Evolutionary conservation across 2,329 filamentous ascomycete genomes (phyloP).

Genomic region (Beauveria scarabaeidicola): DNA sequence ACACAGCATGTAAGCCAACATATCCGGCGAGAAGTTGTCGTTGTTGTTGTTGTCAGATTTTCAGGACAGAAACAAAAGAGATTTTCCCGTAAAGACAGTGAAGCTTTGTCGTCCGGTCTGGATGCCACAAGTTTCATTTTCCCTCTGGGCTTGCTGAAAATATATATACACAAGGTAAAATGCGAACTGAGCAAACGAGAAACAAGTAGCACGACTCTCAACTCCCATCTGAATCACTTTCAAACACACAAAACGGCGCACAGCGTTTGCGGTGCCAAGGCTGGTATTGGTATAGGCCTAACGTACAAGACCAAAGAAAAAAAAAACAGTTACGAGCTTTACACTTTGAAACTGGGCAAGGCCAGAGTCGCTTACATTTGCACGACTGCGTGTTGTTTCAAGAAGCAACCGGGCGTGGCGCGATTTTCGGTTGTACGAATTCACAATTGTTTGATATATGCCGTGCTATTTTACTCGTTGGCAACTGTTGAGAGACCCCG

Average conservation of each 20-base stretch:
- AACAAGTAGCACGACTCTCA: background rate
- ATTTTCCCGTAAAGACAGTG: background rate
- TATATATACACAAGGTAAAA: background rate
- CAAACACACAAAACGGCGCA: background rate
- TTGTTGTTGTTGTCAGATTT: background rate
- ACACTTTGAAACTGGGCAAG: background rate
- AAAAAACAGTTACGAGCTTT: background rate
- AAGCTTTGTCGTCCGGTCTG: background rate
- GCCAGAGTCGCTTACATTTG: background rate
- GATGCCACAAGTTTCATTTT: background rate
- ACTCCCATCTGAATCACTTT: background rate
- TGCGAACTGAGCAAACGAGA: background rate
- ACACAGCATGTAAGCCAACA: background rate
- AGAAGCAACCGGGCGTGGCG: background rate
- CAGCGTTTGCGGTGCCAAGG: background rate
- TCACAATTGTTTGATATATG: slow-evolving; percentile 11
- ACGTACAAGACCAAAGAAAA: background rate
- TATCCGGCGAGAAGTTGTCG: background rate
- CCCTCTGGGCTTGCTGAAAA: background rate
- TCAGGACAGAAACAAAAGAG: background rate
- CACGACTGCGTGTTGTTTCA: background rate
- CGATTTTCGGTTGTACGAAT: slow-evolving; percentile 1
- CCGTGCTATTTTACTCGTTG: background rate
- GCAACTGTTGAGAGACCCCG: background rate
- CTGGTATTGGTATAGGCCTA: background rate